A percentile compares a stretch with the other conserved stretches of the same genome.
Evolutionary conservation across 1,284 basidiomycete genomes (phyloP).

Genomic region (Peniophora sp.): DNA sequence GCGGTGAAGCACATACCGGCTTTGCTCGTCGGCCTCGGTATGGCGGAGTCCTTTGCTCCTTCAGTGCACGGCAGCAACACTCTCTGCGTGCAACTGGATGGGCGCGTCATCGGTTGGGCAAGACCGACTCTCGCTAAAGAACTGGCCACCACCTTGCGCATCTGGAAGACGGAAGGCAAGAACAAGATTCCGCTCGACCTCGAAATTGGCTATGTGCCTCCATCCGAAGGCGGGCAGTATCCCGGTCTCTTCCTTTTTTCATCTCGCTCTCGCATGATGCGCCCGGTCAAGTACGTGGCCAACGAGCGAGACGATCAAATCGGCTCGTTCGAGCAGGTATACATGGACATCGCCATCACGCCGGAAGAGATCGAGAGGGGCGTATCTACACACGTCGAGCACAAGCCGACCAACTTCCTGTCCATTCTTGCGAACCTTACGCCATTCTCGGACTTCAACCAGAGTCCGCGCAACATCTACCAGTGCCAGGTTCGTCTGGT

Average conservation of each 20-base stretch:
- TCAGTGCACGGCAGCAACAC: conserved; percentile 77
- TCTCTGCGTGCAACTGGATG: conserved; percentile 91
- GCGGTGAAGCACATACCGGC: conserved; percentile 74
- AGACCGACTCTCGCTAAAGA: conserved; percentile 67
- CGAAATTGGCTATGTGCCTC: conserved; percentile 91
- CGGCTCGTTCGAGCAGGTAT: conserved; percentile 98
- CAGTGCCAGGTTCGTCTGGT: conserved; percentile 63
- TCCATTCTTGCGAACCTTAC: conserved; percentile 81
- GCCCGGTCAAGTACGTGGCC: conserved; percentile 87
- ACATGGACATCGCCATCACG: conserved; percentile 96
- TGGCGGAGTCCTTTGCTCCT: conserved; percentile 84
- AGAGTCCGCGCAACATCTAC: conserved; percentile 84
- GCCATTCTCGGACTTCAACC: conserved; percentile 92
- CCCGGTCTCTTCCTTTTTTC: conserved; percentile 95
- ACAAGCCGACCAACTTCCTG: conserved; percentile 91
- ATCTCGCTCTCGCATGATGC: conserved; percentile 91
- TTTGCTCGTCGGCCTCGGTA: conserved; percentile 84
- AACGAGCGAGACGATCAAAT: conserved; percentile 88
- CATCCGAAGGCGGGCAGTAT: conserved; percentile 91
- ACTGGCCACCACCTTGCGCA: conserved; percentile 79
- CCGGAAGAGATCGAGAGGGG: conserved; percentile 82
- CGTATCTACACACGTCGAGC: conserved; percentile 88
- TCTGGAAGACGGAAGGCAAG: conserved; percentile 92
- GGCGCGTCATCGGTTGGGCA: conserved; percentile 94
- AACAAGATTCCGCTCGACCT: conserved; percentile 86